These are phyloP conservation scores for Xylariaceae sp. DNA, from an alignment of 2,329 filamentous ascomycete genomes.

Conservation along the genomic window DNA sequence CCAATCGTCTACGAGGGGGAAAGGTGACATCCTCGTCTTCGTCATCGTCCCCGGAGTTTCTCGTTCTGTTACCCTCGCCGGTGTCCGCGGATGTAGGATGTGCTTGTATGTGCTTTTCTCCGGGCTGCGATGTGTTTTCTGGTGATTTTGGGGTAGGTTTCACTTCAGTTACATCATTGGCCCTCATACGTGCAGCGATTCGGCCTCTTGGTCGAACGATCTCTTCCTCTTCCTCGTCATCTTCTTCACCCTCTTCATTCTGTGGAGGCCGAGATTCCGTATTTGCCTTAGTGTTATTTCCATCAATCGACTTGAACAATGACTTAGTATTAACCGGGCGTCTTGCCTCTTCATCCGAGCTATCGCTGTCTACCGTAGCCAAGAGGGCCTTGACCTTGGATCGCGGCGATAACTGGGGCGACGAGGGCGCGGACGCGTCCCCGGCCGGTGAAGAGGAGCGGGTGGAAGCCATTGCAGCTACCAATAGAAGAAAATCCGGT, in stretches of 20 bases:
- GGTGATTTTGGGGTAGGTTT: constrained; percentile 10
- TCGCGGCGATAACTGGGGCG: constrained; percentile 51
- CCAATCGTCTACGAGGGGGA: constrained; percentile 29
- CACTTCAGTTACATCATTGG: constrained; percentile 18
- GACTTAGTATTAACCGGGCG: constrained; percentile 29
- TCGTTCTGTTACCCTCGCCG: constrained; percentile 10
- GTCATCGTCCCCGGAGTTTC: constrained; percentile 32
- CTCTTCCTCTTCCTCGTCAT: constrained; percentile 46
- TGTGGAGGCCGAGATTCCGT: constrained; percentile 16
- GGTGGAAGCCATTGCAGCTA: constrained; percentile 51
- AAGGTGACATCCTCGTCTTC: constrained; percentile 32
- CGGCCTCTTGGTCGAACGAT: constrained; percentile 45
- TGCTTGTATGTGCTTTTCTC: constrained; percentile 1
- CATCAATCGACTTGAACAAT: constrained; percentile 29
- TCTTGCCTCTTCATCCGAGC: constrained; percentile 49
- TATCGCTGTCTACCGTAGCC: constrained; percentile 50
- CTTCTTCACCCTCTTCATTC: constrained; percentile 38
- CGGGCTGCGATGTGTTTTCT: background rate
- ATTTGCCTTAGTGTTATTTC: constrained; percentile 17
- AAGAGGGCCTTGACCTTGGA: constrained; percentile 60
- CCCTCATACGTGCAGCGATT: constrained; percentile 40
- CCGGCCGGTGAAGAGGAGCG: constrained; percentile 49
- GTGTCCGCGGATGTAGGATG: constrained; percentile 9
- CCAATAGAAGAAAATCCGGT: constrained; percentile 5
- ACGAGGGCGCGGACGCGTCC: constrained; percentile 46